Evolutionary conservation across 106 monocot species (phyloP).

Genomic region (Xerophyta viscosa): DNA sequence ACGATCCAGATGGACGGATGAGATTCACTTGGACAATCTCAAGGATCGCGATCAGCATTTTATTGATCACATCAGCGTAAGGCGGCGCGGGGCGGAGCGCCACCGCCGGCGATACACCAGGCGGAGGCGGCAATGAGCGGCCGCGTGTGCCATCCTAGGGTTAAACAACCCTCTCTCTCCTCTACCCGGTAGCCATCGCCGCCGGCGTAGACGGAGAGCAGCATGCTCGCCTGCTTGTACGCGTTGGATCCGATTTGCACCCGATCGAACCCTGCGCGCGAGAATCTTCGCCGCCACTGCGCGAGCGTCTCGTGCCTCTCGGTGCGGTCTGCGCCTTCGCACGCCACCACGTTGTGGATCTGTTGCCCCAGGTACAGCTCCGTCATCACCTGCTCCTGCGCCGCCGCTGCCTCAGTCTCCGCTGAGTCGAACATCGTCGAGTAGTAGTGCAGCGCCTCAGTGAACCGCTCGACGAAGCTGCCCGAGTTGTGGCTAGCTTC

Average conservation of each 20-base stretch:
- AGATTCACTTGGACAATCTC: no score
- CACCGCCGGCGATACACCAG: slow-evolving; percentile 37
- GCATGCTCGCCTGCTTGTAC: slow-evolving; percentile 78
- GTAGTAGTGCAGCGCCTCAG: slow-evolving; percentile 86
- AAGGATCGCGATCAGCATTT: no score
- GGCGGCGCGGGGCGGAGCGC: no score
- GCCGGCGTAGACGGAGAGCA: slow-evolving; percentile 61
- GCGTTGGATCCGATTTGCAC: slow-evolving; percentile 76
- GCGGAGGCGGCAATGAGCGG: slow-evolving; percentile 85
- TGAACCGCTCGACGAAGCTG: slow-evolving; percentile 60
- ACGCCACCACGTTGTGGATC: slow-evolving; percentile 81
- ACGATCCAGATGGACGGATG: no score
- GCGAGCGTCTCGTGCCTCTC: slow-evolving; percentile 71
- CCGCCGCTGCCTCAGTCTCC: slow-evolving; percentile 2
- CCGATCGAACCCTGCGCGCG: slow-evolving; percentile 55
- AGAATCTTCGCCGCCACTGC: slow-evolving; percentile 52
- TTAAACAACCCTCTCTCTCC: slow-evolving; percentile 75
- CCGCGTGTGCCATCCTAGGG: slow-evolving; percentile 89
- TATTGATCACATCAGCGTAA: no score
- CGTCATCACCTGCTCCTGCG: no score
- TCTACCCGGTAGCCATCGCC: slow-evolving; percentile 80
- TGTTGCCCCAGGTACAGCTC: slow-evolving; percentile 83
- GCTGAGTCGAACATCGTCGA: no score
- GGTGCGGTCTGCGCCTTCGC: slow-evolving; percentile 59
- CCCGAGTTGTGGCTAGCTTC: slow-evolving; percentile 84